Conservation (phyloP, 2,329 filamentous ascomycete species). For the Aspergillus sp. region DNA sequence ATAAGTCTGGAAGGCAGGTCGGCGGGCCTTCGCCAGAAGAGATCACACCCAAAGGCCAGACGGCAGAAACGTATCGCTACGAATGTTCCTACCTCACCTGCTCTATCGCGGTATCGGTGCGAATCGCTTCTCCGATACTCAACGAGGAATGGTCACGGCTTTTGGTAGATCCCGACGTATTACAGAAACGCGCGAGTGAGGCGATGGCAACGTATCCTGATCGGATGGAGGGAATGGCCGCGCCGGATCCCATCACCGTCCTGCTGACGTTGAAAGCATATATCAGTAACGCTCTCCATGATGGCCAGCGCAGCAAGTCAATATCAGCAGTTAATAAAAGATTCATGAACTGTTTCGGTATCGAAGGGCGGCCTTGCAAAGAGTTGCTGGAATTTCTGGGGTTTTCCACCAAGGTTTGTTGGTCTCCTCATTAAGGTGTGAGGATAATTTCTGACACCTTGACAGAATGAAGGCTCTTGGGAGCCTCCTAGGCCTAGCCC, state of each 20-base stretch:
- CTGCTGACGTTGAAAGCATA: constrained; percentile 60
- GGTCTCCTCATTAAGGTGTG: neutral
- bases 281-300: constrained; percentile 57
- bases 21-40: constrained; percentile 22
- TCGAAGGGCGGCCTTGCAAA: constrained; percentile 54
- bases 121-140: constrained; percentile 55
- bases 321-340: constrained; percentile 63
- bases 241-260: constrained; percentile 55
- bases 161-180: constrained; percentile 53
- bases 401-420: constrained; percentile 51
- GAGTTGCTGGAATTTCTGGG: constrained; percentile 58
- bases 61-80: constrained; percentile 51
- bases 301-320: constrained; percentile 49
- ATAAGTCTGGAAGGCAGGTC: constrained; percentile 35
- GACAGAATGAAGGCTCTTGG: constrained; percentile 43
- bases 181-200: constrained; percentile 55
- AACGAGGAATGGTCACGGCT: constrained; percentile 48
- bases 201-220: constrained; percentile 53
- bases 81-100: constrained; percentile 61
- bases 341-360: constrained; percentile 63
- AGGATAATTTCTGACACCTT: neutral
- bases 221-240: constrained; percentile 53
- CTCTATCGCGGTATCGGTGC: constrained; percentile 53
- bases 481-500: constrained; percentile 40
- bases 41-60: constrained; percentile 32